Base-by-base conservation (phyloP, 2,329 filamentous ascomycete genomes). In the Emergomyces orientalis region DNA sequence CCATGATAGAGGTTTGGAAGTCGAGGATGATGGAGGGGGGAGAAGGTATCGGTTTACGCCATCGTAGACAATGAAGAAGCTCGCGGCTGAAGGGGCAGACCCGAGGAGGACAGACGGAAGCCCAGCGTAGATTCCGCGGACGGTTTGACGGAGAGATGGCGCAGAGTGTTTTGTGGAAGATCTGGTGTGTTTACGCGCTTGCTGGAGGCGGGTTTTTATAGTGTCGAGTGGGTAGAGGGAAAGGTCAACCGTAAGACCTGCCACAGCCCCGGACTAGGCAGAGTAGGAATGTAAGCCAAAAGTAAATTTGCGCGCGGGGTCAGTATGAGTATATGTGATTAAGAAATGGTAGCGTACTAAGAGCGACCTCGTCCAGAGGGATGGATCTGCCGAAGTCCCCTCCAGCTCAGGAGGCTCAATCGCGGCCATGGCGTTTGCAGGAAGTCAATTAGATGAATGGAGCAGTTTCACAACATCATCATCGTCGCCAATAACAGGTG, bases 161-260 rank as follows among this genome's bases (percentile, higher is more conserved):
- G 89, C 5, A 13, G 65, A 25, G 27, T 51, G 47, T 52, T 60
- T 62, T 65, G 68, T 55, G 11, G 70, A 71, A 27, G 67, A 68
- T 41, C 34, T 34, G 30, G 73, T 90, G 84, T 66, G 91, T 91
- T 79, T 71, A 63, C 75, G 71, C 63, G 73, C 75, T 67, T 76
- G 77, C 65, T 99, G 94, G 7, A 99, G 90, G 19, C 94, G 91
- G 52, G 95, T 99, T 80, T 99, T 99, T 73, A 99, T 87, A 0
- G 94, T 99, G 83, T 99, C 95, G 81, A 99, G 91, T 0, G 94
- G 94, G 81, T 90, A 99, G 73, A 99, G 90, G 62, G 91, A 91
- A 71, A 96, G 87, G 84, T 99, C 94, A 76, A 97, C 94, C 17
- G 92, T 96, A 57, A 94, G 94, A 73, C 94, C 94, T 68, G 94